These are phyloP conservation scores for Fusarium sp. DNA, from an alignment of 2,329 filamentous ascomycete species.

Conservation along the genomic window DNA sequence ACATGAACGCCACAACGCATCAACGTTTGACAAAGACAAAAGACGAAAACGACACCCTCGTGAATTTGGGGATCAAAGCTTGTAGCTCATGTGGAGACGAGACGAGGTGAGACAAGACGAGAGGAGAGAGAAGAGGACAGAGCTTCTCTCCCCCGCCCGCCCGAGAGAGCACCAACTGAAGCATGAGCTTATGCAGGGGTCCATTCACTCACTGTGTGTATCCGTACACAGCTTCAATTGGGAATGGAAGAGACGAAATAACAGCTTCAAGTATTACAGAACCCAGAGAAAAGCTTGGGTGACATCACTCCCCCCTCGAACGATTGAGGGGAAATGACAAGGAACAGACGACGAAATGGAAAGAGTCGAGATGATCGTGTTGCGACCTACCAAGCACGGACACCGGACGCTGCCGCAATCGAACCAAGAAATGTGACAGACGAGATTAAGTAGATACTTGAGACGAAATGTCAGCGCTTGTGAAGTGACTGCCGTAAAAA, in stretches of 20 bases:
- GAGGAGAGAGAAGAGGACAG: not conserved
- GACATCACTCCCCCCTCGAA: constrained; percentile 29
- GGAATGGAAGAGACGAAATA: not conserved
- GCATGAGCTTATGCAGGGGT: not conserved
- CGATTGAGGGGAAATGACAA: constrained; percentile 23
- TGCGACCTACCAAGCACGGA: constrained; percentile 1
- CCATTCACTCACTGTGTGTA: not conserved
- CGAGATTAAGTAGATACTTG: not conserved
- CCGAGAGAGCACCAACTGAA: not conserved
- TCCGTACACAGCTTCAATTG: not conserved
- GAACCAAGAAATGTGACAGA: not conserved
- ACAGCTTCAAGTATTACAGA: constrained; percentile 9
- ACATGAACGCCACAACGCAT: constrained; percentile 14
- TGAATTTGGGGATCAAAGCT: not conserved
- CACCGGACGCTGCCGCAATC: not conserved
- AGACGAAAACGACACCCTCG: not conserved
- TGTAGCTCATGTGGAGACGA: not conserved
- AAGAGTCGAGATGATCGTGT: constrained; percentile 12
- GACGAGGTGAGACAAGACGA: not conserved
- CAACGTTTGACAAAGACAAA: not conserved
- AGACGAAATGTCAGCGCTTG: not conserved
- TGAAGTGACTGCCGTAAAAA: not conserved
- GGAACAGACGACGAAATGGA: not conserved
- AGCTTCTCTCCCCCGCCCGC: not conserved
- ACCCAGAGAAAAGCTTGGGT: constrained; percentile 11